Evolutionary conservation across 495 filamentous ascomycete species (phyloP).

Genomic region (Aspergillus coremiiformis): DNA sequence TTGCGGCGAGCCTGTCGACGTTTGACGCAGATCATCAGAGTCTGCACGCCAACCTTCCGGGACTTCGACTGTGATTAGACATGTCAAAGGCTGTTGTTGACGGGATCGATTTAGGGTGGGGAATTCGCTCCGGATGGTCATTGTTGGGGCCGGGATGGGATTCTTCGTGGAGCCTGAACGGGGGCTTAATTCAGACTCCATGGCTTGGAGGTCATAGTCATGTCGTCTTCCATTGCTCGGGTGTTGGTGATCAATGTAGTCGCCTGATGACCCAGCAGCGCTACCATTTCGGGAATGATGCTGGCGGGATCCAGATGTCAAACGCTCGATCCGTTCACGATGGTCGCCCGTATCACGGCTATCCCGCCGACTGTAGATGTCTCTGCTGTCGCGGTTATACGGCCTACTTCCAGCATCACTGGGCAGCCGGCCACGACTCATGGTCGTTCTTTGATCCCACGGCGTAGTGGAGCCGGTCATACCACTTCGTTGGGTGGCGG

Average conservation of each 20-base stretch:
- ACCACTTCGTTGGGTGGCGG: slow-evolving; percentile 40
- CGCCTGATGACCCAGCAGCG: slow-evolving; percentile 63
- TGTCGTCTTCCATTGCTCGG: slow-evolving; percentile 55
- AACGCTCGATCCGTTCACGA: slow-evolving; percentile 51
- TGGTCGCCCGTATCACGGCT: slow-evolving; percentile 50
- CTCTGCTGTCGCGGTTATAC: slow-evolving; percentile 29
- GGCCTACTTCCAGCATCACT: slow-evolving; percentile 39
- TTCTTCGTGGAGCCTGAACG: slow-evolving; percentile 65
- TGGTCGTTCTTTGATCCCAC: slow-evolving; percentile 48
- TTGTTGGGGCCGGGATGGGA: slow-evolving; percentile 82
- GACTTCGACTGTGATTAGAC: slow-evolving; percentile 90
- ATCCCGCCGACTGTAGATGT: slow-evolving; percentile 43
- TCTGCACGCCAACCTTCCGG: slow-evolving; percentile 85
- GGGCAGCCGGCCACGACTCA: slow-evolving; percentile 34
- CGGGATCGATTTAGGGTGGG: slow-evolving; percentile 87
- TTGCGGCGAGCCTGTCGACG: slow-evolving; percentile 50
- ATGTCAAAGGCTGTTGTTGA: slow-evolving; percentile 91
- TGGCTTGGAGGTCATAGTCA: slow-evolving; percentile 93
- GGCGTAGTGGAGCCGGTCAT: slow-evolving; percentile 47
- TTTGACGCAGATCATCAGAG: slow-evolving; percentile 68
- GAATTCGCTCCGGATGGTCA: slow-evolving; percentile 93
- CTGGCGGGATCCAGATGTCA: slow-evolving; percentile 45
- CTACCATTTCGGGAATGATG: slow-evolving; percentile 65
- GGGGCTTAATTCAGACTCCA: slow-evolving; percentile 80
- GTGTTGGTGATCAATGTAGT: slow-evolving; percentile 61